Conservation (phyloP, 2,329 filamentous ascomycete species). For the Hymenoscyphus salicellus region DNA sequence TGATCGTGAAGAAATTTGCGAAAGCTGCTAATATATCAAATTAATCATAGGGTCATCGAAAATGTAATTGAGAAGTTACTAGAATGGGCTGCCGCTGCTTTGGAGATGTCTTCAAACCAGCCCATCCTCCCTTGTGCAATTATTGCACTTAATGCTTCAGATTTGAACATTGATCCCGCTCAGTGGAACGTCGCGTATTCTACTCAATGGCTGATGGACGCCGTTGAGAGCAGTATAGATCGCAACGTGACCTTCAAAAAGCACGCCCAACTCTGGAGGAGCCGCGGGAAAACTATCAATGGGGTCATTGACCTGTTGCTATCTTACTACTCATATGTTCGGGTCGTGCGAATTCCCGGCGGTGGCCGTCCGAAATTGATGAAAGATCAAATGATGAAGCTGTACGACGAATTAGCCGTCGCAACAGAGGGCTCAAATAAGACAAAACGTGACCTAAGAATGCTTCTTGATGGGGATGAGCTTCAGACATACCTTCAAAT, state of each 20-base stretch:
- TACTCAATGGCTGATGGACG: constrained; percentile 7
- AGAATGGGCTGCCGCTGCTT: constrained; percentile 11
- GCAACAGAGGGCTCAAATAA: not conserved
- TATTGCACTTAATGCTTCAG: constrained; percentile 15
- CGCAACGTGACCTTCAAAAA: not conserved
- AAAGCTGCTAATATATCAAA: no score
- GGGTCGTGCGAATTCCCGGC: constrained; percentile 11
- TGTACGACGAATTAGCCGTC: constrained; percentile 3
- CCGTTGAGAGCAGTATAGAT: not conserved
- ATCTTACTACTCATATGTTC: constrained; percentile 12
- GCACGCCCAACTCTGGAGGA: constrained; percentile 9
- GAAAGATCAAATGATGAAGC: constrained; percentile 9
- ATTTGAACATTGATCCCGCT: not conserved
- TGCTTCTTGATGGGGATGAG: constrained; percentile 9
- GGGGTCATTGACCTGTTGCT: constrained; percentile 5
- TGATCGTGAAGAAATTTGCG: no score
- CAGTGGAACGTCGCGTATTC: constrained; percentile 10
- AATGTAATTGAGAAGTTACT: constrained; percentile 14
- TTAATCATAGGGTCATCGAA: no score
- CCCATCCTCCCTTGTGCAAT: constrained; percentile 14
- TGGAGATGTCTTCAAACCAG: constrained; percentile 14
- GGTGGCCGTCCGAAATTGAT: constrained; percentile 3
- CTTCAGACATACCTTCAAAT: constrained; percentile 13
- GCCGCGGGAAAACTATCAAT: not conserved
- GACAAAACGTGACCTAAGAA: constrained; percentile 3